Conservation (phyloP, 345 rosid genomes). For the Eucalyptus marginata region DNA sequence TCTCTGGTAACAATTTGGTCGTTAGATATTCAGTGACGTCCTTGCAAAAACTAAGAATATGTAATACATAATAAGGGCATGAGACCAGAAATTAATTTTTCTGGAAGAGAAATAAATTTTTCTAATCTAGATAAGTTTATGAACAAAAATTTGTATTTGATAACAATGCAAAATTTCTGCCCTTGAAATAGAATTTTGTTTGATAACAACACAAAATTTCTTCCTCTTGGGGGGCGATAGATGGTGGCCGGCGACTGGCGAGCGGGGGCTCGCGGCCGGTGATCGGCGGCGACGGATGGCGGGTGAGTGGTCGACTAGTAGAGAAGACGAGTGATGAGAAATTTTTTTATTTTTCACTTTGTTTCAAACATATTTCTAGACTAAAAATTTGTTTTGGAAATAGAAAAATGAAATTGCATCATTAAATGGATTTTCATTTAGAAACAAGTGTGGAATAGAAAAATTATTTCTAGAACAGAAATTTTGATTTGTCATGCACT, state of each 20-base stretch:
- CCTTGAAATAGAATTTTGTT: too few species aligned
- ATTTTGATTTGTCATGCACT: too few species aligned
- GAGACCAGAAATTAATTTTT: fast-evolving
- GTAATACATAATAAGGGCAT: fast-evolving
- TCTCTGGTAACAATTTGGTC: background rate
- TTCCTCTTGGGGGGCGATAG: too few species aligned
- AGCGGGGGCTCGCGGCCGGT: fast-evolving
- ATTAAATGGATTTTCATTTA: too few species aligned
- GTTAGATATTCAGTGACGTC: background rate
- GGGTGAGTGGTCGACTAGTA: fast-evolving
- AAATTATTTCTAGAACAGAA: fast-evolving
- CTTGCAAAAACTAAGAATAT: background rate
- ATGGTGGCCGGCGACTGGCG: fast-evolving
- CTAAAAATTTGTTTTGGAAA: fast-evolving
- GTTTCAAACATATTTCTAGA: too few species aligned
- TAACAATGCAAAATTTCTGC: fast-evolving
- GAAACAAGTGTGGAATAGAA: too few species aligned
- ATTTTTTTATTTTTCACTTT: too few species aligned
- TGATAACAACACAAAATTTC: too few species aligned
- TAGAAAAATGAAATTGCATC: too few species aligned
- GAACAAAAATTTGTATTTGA: too few species aligned
- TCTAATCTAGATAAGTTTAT: too few species aligned
- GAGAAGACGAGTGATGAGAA: fast-evolving
- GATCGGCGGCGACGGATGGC: fast-evolving
- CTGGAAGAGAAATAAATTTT: fast-evolving